Conservation (phyloP, 2,329 filamentous ascomycete species). For the Pseudocercospora ulei region DNA sequence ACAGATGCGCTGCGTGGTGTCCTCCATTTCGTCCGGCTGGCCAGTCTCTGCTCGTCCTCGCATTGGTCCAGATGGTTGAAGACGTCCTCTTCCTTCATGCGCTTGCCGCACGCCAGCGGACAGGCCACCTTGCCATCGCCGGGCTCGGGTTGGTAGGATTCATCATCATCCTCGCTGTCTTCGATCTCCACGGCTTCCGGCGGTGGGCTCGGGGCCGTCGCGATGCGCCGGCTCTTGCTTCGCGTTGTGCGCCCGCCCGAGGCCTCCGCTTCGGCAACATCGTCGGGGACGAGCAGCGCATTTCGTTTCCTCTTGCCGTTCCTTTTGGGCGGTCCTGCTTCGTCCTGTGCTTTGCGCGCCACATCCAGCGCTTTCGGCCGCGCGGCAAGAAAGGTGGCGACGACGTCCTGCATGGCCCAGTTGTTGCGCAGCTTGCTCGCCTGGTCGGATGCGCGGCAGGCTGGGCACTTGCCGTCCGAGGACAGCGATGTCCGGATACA, state of each 20-base stretch:
- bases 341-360: slow-evolving; percentile 41
- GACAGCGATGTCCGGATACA: slow-evolving; percentile 83
- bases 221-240: slow-evolving; percentile 33
- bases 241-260: slow-evolving; percentile 33
- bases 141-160: slow-evolving; percentile 26
- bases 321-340: slow-evolving; percentile 17
- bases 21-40: slow-evolving; percentile 20
- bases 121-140: slow-evolving; percentile 71
- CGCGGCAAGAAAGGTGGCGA: slow-evolving; percentile 63
- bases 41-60: slow-evolving; percentile 37
- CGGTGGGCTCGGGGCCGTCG: slow-evolving; percentile 28
- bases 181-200: slow-evolving; percentile 31
- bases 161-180: slow-evolving; percentile 38
- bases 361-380: slow-evolving; percentile 55
- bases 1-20: slow-evolving; percentile 19
- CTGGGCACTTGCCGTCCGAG: slow-evolving; percentile 74
- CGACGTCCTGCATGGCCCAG: slow-evolving; percentile 72
- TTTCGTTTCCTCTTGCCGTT: slow-evolving; percentile 47
- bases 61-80: slow-evolving; percentile 71
- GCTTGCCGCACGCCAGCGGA: slow-evolving; percentile 62
- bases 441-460: slow-evolving; percentile 69
- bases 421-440: slow-evolving; percentile 78
- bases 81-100: slow-evolving; percentile 71
- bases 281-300: slow-evolving; percentile 28
- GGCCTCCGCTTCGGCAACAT: slow-evolving; percentile 24